These are phyloP conservation scores for Aspergillus bertholletiae DNA, from an alignment of 495 filamentous ascomycete genomes.

Conservation along the genomic window DNA sequence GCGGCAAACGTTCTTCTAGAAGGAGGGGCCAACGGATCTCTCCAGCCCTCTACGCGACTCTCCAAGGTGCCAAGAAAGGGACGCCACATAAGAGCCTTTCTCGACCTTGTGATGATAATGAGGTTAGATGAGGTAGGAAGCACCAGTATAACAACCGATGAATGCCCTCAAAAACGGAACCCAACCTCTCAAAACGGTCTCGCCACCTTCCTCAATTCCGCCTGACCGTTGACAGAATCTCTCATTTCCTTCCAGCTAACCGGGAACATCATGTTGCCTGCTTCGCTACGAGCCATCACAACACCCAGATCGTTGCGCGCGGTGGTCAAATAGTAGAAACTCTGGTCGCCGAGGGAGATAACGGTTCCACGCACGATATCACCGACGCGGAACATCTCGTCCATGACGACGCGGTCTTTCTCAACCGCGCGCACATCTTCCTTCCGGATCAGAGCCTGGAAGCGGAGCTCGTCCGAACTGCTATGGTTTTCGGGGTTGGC, in stretches of 20 bases:
- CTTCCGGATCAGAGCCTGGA: slow-evolving; percentile 55
- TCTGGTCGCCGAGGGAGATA: slow-evolving; percentile 88
- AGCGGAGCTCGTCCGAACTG: slow-evolving; percentile 47
- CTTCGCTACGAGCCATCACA: slow-evolving; percentile 87
- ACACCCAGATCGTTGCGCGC: slow-evolving; percentile 89
- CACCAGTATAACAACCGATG: background rate
- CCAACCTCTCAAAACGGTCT: slow-evolving; percentile 70
- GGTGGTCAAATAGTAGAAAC: slow-evolving; percentile 88
- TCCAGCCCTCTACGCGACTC: background rate
- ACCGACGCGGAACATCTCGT: slow-evolving; percentile 87
- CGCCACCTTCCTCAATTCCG: slow-evolving; percentile 87
- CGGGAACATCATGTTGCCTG: slow-evolving; percentile 84
- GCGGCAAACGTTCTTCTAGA: background rate
- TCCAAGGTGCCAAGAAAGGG: background rate
- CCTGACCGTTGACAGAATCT: slow-evolving; percentile 73
- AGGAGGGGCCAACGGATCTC: background rate
- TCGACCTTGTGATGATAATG: background rate
- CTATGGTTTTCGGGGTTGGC: slow-evolving; percentile 45
- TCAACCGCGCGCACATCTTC: slow-evolving; percentile 94
- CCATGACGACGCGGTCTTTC: slow-evolving; percentile 88
- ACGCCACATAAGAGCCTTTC: background rate
- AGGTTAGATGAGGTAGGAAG: background rate
- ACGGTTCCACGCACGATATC: slow-evolving; percentile 90
- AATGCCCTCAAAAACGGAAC: background rate
- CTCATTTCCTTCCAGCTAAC: slow-evolving; percentile 92